phyloP scores from a whole-genome alignment of 805 yeast genomes.

The Aciculoconidium aculeatum region DNA sequence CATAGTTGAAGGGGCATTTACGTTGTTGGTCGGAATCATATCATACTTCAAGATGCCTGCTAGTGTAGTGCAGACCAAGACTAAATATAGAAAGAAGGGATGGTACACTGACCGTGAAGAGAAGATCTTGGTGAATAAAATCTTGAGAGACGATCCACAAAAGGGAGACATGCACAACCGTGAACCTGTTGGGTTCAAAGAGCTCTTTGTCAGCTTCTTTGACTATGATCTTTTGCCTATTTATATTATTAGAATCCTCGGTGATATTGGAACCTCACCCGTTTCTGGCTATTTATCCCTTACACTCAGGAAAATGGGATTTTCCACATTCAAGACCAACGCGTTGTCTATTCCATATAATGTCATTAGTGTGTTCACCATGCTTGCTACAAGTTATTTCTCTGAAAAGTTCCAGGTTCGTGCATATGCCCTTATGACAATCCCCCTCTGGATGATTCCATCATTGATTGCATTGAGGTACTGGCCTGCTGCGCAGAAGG shows the following conservation, averaged over 20 bases:
- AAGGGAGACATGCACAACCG: constrained; percentile 61
- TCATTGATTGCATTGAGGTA: constrained; percentile 32
- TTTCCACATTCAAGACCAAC: constrained; percentile 46
- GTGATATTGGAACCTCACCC: constrained; percentile 8
- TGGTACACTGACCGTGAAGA: constrained; percentile 47
- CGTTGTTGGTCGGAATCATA: constrained; percentile 46
- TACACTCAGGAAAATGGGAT: constrained; percentile 33
- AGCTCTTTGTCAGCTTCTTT: constrained; percentile 32
- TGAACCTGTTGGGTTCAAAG: constrained; percentile 40
- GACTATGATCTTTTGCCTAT: constrained; percentile 25
- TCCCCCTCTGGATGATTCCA: constrained; percentile 20
- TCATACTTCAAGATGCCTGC: constrained; percentile 31
- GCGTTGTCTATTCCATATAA: constrained; percentile 48
- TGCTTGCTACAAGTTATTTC: constrained; percentile 15
- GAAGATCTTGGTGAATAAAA: constrained; percentile 51
- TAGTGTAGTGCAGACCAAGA: constrained; percentile 40
- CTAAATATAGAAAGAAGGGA: constrained; percentile 46
- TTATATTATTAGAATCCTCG: constrained; percentile 15
- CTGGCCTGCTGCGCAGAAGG: constrained; percentile 35
- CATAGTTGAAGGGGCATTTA: constrained; percentile 55
- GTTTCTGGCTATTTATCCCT: constrained; percentile 8
- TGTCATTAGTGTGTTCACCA: constrained; percentile 19
- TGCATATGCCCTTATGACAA: constrained; percentile 14
- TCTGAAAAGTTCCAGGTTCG: constrained; percentile 19
- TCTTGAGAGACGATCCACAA: constrained; percentile 57